Evolutionary conservation across 768 basidiomycete species (phyloP), one percentile per base, ranked within the genome.

Genomic region (Ramaria sp.): DNA sequence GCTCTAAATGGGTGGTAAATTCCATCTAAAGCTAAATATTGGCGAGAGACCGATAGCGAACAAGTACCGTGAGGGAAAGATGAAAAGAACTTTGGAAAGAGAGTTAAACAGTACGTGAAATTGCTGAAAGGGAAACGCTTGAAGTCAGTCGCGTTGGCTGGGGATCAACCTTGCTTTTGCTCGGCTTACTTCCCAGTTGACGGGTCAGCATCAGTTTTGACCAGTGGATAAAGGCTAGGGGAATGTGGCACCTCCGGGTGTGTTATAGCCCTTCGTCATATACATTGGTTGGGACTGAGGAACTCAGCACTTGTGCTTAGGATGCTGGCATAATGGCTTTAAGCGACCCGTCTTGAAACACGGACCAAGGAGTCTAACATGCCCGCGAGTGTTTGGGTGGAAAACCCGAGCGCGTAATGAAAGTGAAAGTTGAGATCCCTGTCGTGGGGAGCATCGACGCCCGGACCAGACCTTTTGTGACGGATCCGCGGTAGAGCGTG

Each of bases 311-410:
- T 81, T 82, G 73, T 76, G 77, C 76, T 78, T 77, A 78, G 79
- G 79, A 81, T 81, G 79, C 74, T 82, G 81, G 76, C 79, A 72
- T 78, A 81, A 82, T 82, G 79, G 79, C 79, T 78, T 81, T 81
- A 78, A 82, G 73, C 78, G 78, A 80, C 79, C 81, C 78, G 79
- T 83, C 81, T 82, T 83, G 81, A 82, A 82, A 83, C 81, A 82
- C 78, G 79, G 82, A 83, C 82, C 79, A 83, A 85, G 82, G 81
- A 85, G 82, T 83, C 81, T 80, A 84, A 82, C 83, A 80, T 81
- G 76, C 78, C 70, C 78, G 81, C 81, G 78, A 84, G 82, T 84
- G 74, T 82, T 82, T 74, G 79, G 80, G 80, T 78, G 78, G 70
- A 69, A 81, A 83, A 82, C 80, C 73, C 78, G 69, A 81, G 74